phyloP scores from a whole-genome alignment of 78 protist genomes.

The Speleostelium caveatum region DNA sequence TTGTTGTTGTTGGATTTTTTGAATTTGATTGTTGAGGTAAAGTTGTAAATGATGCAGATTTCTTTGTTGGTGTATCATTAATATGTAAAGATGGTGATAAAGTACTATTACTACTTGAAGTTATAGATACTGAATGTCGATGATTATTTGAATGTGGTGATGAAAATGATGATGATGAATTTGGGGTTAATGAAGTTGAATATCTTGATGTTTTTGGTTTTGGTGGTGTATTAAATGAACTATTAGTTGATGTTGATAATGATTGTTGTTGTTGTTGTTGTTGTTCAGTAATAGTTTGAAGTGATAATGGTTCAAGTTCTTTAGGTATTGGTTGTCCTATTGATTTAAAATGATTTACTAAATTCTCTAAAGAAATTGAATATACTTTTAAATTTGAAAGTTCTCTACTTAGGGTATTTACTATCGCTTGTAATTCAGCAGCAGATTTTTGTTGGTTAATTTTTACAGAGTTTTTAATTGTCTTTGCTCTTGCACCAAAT shows the following conservation, averaged over 20 bases:
- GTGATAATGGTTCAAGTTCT: constrained; percentile 2
- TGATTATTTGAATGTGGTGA: background rate
- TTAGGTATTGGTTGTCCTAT: constrained; percentile 42
- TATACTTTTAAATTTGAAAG: constrained; percentile 55
- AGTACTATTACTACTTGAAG: background rate
- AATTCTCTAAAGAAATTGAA: constrained; percentile 43
- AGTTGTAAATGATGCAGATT: background rate
- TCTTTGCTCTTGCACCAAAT: constrained; percentile 87
- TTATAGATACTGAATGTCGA: background rate
- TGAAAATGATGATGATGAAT: background rate
- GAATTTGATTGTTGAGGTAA: background rate
- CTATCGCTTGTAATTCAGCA: constrained; percentile 62
- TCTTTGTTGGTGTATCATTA: background rate
- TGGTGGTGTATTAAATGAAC: background rate
- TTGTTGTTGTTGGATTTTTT: background rate
- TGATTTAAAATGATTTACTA: constrained; percentile 55
- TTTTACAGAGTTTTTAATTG: constrained; percentile 80
- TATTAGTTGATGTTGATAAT: background rate
- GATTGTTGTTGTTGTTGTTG: background rate
- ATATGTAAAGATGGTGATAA: background rate
- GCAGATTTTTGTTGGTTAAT: constrained; percentile 67
- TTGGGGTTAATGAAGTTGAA: background rate
- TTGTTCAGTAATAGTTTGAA: no score
- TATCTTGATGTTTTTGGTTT: background rate
- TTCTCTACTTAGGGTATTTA: constrained; percentile 49